These are phyloP conservation scores for Cladochytrium replicatum DNA, from an alignment of 192 early-diverging fungal species.

Conservation along the genomic window DNA sequence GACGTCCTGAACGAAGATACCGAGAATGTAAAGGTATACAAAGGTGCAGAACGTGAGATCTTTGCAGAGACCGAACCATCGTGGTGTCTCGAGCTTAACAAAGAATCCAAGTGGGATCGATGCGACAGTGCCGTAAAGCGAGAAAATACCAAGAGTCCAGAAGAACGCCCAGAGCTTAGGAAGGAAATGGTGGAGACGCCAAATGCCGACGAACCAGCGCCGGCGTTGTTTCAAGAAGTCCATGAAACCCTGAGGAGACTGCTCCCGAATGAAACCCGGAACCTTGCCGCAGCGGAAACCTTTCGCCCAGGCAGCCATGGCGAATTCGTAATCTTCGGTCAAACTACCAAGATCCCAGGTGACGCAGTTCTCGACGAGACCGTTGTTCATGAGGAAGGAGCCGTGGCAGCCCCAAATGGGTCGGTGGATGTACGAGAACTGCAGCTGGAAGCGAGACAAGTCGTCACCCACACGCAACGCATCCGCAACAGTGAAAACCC, in stretches of 20 bases:
- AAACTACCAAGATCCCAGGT: conserved; percentile 44
- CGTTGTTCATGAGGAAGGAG: conserved; percentile 43
- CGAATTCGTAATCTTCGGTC: conserved; percentile 49
- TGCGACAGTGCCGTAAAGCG: conserved; percentile 32
- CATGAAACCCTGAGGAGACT: conserved; percentile 38
- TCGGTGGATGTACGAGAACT: conserved; percentile 46
- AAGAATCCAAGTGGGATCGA: conserved; percentile 25
- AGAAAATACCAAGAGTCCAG: conserved; percentile 43
- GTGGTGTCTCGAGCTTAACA: conserved; percentile 26
- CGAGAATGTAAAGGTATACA: conserved; percentile 44
- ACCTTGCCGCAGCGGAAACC: conserved; percentile 47
- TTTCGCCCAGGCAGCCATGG: conserved; percentile 34
- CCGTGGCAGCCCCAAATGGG: conserved; percentile 49
- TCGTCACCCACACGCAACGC: conserved; percentile 50
- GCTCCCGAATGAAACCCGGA: conserved; percentile 40
- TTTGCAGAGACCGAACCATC: conserved; percentile 46
- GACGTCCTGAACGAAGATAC: conserved; percentile 41
- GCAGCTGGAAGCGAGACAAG: conserved; percentile 43
- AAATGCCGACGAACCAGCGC: conserved; percentile 46
- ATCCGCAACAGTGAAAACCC: conserved; percentile 48
- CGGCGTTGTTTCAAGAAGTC: conserved; percentile 48
- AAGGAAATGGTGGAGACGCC: conserved; percentile 36
- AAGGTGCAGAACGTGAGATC: conserved; percentile 42
- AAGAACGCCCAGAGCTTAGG: conserved; percentile 46
- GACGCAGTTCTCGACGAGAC: conserved; percentile 40